Conservation (phyloP, 2,329 filamentous ascomycete genomes). For the Colletotrichum tanaceti region DNA sequence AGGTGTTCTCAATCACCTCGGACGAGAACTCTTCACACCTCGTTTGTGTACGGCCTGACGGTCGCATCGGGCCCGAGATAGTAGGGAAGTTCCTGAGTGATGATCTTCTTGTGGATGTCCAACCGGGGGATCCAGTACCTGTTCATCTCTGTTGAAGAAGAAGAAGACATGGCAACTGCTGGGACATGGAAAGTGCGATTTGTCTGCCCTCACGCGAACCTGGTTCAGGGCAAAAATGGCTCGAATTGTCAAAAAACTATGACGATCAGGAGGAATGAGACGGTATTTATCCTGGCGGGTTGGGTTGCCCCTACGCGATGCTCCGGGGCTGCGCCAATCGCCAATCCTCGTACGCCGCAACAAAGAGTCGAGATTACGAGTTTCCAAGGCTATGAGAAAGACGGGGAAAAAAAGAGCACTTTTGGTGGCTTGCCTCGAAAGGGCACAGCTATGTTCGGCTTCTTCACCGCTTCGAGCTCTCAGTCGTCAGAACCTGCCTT, state of each 20-base stretch:
- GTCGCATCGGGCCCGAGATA: constrained; percentile 69
- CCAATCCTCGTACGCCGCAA: constrained; percentile 22
- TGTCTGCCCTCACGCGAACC: constrained; percentile 8
- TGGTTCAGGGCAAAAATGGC: constrained; percentile 12
- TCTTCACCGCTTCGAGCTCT: constrained; percentile 37
- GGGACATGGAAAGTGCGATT: constrained; percentile 17
- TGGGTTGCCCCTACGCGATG: constrained; percentile 12
- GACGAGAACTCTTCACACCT: constrained; percentile 55
- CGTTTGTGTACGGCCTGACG: constrained; percentile 66
- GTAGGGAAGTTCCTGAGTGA: constrained; percentile 68
- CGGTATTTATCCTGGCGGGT: constrained; percentile 39
- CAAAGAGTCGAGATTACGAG: constrained; percentile 29
- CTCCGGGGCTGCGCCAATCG: constrained; percentile 10
- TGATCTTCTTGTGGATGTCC: constrained; percentile 71
- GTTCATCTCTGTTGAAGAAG: constrained; percentile 57
- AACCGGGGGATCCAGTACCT: constrained; percentile 70
- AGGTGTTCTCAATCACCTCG: constrained; percentile 37
- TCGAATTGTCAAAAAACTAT: constrained; percentile 12
- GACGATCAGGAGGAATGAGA: constrained; percentile 34
- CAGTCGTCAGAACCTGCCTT: constrained; percentile 36
- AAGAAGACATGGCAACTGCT: constrained; percentile 27
- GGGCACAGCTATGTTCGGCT: constrained; percentile 23
- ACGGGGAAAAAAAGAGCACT: constrained; percentile 31
- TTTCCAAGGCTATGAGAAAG: constrained; percentile 35
- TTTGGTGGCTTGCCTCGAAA: constrained; percentile 28